These are phyloP conservation scores for Penicillium aurantiogriseum DNA, from an alignment of 2,329 filamentous ascomycete species.

Conservation along the genomic window DNA sequence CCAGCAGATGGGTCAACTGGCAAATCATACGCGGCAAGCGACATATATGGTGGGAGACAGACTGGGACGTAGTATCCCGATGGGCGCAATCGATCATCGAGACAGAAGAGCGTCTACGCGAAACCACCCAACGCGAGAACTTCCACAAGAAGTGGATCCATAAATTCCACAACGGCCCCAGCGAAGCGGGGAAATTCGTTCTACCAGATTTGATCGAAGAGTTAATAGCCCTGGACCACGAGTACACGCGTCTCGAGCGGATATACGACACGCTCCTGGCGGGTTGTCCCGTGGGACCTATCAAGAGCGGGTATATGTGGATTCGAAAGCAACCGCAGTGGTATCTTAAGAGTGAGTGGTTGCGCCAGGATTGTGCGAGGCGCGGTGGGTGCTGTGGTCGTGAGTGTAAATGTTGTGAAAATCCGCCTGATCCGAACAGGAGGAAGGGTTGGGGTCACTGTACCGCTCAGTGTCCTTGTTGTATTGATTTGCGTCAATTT, in stretches of 20 bases:
- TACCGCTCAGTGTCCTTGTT: conserved; percentile 6
- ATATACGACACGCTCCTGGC: neutral
- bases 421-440: neutral
- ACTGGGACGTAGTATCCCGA: neutral
- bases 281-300: conserved; percentile 4
- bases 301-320: conserved; percentile 5
- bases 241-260: conserved; percentile 1
- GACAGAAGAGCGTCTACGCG: conserved; percentile 2
- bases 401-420: conserved; percentile 9
- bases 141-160: conserved; percentile 5
- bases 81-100: conserved; percentile 11
- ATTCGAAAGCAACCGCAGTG: conserved; percentile 7
- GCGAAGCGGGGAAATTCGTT: neutral
- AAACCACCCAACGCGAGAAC: conserved; percentile 3
- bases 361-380: conserved; percentile 7
- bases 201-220: conserved; percentile 5
- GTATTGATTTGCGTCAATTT: neutral
- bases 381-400: conserved; percentile 13
- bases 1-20: neutral
- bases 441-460: conserved; percentile 9
- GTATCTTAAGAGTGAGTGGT: conserved; percentile 4
- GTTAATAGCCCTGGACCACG: conserved; percentile 1
- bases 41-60: conserved; percentile 7
- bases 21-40: conserved; percentile 6
- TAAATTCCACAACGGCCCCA: neutral